Percentiles rank a stretch among this genome's conserved stretches.
phyloP scores from a whole-genome alignment of 768 basidiomycete species.

The Mycena venus region DNA sequence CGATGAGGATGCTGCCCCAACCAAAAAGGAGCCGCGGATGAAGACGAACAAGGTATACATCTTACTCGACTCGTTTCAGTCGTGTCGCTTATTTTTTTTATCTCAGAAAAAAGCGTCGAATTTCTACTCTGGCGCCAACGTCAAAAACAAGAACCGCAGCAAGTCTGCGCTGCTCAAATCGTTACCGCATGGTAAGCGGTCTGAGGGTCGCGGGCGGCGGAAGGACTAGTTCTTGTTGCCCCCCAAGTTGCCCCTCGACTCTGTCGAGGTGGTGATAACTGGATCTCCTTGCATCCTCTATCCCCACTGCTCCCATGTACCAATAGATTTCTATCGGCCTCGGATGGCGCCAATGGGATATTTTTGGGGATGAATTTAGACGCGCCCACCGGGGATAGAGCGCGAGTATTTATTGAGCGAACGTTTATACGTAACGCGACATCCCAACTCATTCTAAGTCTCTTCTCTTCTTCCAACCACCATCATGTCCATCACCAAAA shows the following conservation, averaged over 20 bases:
- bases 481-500: constrained; percentile 91
- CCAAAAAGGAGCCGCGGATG: constrained; percentile 82
- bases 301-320: not conserved
- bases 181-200: constrained; percentile 65
- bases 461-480: constrained; percentile 35
- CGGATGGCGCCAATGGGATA: not conserved
- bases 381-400: not conserved
- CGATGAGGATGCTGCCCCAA: constrained; percentile 47
- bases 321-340: not conserved
- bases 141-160: constrained; percentile 87
- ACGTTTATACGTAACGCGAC: not conserved
- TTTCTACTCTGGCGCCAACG: constrained; percentile 88
- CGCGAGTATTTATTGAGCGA: not conserved
- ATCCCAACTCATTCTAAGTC: not conserved
- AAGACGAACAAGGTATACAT: constrained; percentile 88
- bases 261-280: no score
- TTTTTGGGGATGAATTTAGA: constrained; percentile 4
- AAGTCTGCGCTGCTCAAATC: constrained; percentile 74
- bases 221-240: constrained; percentile 8
- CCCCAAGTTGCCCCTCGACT: not conserved
- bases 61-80: not conserved
- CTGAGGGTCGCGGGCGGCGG: constrained; percentile 41
- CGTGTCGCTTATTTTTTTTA: constrained; percentile 13
- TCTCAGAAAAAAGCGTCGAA: constrained; percentile 87
- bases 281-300: not conserved